These are phyloP conservation scores for Auricularia sp. DNA, from an alignment of 768 basidiomycete genomes.

Conservation along the genomic window DNA sequence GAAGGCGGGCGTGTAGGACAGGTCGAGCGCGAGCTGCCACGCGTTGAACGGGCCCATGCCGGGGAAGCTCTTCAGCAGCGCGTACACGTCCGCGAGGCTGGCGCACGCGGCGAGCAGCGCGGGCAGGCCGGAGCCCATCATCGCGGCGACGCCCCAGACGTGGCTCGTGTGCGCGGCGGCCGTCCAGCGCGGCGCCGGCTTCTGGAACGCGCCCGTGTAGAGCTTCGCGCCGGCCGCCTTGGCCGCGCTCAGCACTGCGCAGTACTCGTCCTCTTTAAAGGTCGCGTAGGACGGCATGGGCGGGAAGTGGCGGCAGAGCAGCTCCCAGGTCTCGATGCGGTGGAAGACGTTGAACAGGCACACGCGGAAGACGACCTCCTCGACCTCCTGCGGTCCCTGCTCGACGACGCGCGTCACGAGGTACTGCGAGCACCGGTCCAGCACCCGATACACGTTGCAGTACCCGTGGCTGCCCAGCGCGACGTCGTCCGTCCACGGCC, in stretches of 20 bases:
- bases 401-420: conserved; percentile 60
- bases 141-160: conserved; percentile 45
- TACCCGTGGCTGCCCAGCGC: conserved; percentile 49
- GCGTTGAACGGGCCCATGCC: conserved; percentile 68
- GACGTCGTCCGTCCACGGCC: conserved; percentile 63
- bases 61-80: conserved; percentile 41
- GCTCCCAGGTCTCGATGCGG: conserved; percentile 62
- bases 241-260: conserved; percentile 37
- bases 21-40: conserved; percentile 54
- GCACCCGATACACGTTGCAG: conserved; percentile 67
- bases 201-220: conserved; percentile 66
- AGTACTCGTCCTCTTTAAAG: conserved; percentile 46
- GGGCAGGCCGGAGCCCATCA: conserved; percentile 47
- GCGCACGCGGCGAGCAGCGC: conserved; percentile 37
- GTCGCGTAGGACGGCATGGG: conserved; percentile 6
- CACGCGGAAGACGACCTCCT: conserved; percentile 64
- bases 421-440: conserved; percentile 62
- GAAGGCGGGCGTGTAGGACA: conserved; percentile 41
- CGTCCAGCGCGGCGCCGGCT: conserved; percentile 54
- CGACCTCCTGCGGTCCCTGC: conserved; percentile 48
- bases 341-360: conserved; percentile 64
- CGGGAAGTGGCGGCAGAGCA: conserved; percentile 41
- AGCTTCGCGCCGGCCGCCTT: conserved; percentile 32
- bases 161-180: conserved; percentile 44
- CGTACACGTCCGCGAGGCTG: conserved; percentile 55